Percentiles rank a stretch among this genome's conserved stretches.
Evolutionary conservation across 2,329 filamentous ascomycete species (phyloP).

Genomic region (Aquanectria penicillioides): DNA sequence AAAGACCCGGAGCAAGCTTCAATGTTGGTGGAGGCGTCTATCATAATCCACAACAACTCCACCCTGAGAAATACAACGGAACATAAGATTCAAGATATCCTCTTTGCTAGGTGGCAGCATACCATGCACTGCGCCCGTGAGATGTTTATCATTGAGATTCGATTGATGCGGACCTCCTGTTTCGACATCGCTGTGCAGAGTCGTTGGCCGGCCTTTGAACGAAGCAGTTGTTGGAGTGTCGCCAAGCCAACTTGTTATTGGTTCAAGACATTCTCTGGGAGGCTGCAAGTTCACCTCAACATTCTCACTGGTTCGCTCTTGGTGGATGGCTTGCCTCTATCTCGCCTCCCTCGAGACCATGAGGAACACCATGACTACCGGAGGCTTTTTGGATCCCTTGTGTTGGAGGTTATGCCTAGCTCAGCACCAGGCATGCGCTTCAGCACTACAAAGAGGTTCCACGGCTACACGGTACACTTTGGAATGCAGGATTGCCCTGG

Average conservation of each 20-base stretch:
- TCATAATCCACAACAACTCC: conserved; percentile 19
- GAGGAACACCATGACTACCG: conserved; percentile 17
- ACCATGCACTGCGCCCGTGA: conserved; percentile 19
- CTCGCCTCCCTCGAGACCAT: conserved; percentile 21
- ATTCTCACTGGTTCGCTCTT: conserved; percentile 26
- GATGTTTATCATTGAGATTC: background rate
- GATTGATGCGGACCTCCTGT: background rate
- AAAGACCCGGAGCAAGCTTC: conserved; percentile 16
- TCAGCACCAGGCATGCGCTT: conserved; percentile 48
- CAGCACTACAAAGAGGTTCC: conserved; percentile 46
- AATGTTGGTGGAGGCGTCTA: conserved; percentile 24
- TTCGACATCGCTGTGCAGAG: conserved; percentile 29
- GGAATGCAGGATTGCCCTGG: conserved; percentile 48
- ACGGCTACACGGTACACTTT: conserved; percentile 36
- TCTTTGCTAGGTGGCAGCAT: conserved; percentile 22
- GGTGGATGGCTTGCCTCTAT: conserved; percentile 20
- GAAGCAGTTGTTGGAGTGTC: background rate
- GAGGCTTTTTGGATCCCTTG: conserved; percentile 20
- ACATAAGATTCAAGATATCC: background rate
- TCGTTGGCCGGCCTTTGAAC: conserved; percentile 29
- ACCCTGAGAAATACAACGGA: background rate
- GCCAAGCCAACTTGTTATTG: conserved; percentile 20
- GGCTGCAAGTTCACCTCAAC: conserved; percentile 15
- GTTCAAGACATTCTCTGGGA: conserved; percentile 12
- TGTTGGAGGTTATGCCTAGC: conserved; percentile 34